Base-by-base conservation (phyloP, 306 rosid genomes). In the Cucurbita maxima region DNA sequence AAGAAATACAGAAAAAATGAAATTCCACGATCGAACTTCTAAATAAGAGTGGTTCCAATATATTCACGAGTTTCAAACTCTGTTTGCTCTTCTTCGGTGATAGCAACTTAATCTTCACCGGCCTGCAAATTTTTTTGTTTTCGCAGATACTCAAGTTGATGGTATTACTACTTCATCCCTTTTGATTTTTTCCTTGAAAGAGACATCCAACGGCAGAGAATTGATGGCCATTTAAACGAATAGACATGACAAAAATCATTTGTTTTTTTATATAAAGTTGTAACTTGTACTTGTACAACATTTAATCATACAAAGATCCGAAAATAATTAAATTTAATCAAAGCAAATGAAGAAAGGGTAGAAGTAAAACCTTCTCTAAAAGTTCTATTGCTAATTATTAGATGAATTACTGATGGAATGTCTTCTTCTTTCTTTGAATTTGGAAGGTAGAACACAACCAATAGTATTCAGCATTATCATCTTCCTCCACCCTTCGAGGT, bases 401-500 rank as follows among this genome's bases (percentile, higher is more conserved):
- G 37, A 13, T 67, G 25, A 68, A 20, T 68, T 45, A 25, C 56
- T 20, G 13, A 68, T 30, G 52, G n/a, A 71, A 52, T 53, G 50
- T 0, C 16, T 3, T 50, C 60, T 73, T 73, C 64, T 7, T 69
- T 14, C 67, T 60, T 60, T 61, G 12, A 41, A 56, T 25, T 68
- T 19, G 37, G 3, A 67, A 45, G 40, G 10, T 19, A 67, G 18
- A 20, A 43, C 51, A 30, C 34, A 30, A 30, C 34, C 34, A 30
- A 30, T 30, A 30, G 34, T 7, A 25, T 67, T 67, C n/a, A 45
- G 73, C 20, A 73, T 56, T 13, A 56, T 79, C 82, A 84, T 56
- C 83, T 58, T 68, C 12, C 60, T 68, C 12, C 60, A 45, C 43
- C 76, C 64, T 71, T 66, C 50, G 73, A 48, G 36, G 68, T 80